Conservation (phyloP, 345 rosid species). For the Melastoma malabathricum region DNA sequence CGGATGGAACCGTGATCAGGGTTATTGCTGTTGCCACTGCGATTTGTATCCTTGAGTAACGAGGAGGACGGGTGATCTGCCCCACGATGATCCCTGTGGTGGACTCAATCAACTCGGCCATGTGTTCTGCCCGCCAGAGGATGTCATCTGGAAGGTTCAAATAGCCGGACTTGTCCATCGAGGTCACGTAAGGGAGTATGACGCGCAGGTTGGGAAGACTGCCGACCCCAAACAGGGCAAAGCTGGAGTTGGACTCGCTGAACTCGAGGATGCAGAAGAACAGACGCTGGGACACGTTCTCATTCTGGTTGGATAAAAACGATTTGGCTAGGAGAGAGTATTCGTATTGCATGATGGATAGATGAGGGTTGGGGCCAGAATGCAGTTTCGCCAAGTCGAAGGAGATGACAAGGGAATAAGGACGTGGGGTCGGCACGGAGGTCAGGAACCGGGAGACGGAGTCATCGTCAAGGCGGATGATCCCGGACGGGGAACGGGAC, state of each 20-base stretch:
- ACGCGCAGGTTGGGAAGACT: slow-evolving; percentile 79
- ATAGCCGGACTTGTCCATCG: slow-evolving; percentile 41
- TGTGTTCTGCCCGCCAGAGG: slow-evolving; percentile 66
- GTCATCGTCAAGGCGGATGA: slow-evolving; percentile 75
- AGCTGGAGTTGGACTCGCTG: slow-evolving; percentile 48
- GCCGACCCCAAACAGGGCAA: slow-evolving; percentile 61
- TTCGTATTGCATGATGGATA: slow-evolving; percentile 16
- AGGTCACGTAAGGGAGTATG: slow-evolving; percentile 31
- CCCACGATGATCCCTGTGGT: slow-evolving; percentile 52
- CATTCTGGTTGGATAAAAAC: slow-evolving; percentile 42
- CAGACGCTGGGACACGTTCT: slow-evolving; percentile 25
- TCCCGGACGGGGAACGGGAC: slow-evolving; percentile 45
- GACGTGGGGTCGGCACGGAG: slow-evolving; percentile 54
- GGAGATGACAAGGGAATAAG: slow-evolving; percentile 67
- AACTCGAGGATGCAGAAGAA: slow-evolving; percentile 82
- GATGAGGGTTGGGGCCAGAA: slow-evolving; percentile 43
- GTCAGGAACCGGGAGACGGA: slow-evolving; percentile 60
- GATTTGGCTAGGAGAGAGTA: slow-evolving; percentile 61
- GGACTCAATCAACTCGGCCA: slow-evolving; percentile 60
- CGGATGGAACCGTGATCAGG: slow-evolving; percentile 33
- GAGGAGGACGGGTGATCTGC: slow-evolving; percentile 61
- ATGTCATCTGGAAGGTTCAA: slow-evolving; percentile 54
- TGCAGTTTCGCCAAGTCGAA: slow-evolving; percentile 72
- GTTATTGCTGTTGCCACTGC: slow-evolving; percentile 15
- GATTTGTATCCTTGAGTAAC: slow-evolving; percentile 35